These are phyloP conservation scores for Ustilago hordei DNA, from an alignment of 1,284 basidiomycete species.

Conservation along the genomic window DNA sequence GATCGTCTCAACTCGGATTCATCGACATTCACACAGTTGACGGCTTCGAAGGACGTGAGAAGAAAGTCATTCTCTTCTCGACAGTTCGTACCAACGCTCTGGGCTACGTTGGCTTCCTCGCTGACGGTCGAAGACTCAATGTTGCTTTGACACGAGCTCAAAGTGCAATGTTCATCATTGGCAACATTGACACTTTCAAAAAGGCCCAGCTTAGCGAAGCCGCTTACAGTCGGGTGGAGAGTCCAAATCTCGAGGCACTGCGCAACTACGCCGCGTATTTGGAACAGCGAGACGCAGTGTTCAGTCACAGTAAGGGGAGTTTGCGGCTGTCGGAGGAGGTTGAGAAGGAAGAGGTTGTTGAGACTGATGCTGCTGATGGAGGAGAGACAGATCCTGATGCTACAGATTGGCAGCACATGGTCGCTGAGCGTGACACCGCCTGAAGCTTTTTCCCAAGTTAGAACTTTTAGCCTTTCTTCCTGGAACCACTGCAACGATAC, in stretches of 20 bases:
- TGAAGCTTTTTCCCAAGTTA: not conserved
- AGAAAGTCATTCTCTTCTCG: constrained; percentile 92
- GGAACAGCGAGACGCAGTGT: constrained; percentile 25
- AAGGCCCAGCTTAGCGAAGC: constrained; percentile 55
- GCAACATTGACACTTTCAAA: constrained; percentile 78
- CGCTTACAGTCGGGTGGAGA: constrained; percentile 45
- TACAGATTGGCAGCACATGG: constrained; percentile 33
- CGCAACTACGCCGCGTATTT: constrained; percentile 39
- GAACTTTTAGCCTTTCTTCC: too few relatives aligned
- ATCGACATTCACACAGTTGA: constrained; percentile 95
- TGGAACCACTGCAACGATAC: not conserved
- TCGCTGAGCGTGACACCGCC: constrained; percentile 35
- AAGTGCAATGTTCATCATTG: constrained; percentile 89
- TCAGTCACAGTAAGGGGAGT: not conserved
- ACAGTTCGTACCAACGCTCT: constrained; percentile 80
- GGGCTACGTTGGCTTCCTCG: constrained; percentile 87
- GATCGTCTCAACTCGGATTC: constrained; percentile 66
- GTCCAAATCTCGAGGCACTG: constrained; percentile 44
- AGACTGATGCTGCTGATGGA: constrained; percentile 19
- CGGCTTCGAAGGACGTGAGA: constrained; percentile 94
- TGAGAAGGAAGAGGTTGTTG: constrained; percentile 15
- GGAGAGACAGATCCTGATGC: constrained; percentile 23
- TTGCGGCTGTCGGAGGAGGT: constrained; percentile 10
- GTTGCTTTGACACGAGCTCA: constrained; percentile 95
- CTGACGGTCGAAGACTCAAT: constrained; percentile 94